Evolutionary conservation across 139 green algal species (phyloP).

Genomic region (Chlorella sp.): DNA sequence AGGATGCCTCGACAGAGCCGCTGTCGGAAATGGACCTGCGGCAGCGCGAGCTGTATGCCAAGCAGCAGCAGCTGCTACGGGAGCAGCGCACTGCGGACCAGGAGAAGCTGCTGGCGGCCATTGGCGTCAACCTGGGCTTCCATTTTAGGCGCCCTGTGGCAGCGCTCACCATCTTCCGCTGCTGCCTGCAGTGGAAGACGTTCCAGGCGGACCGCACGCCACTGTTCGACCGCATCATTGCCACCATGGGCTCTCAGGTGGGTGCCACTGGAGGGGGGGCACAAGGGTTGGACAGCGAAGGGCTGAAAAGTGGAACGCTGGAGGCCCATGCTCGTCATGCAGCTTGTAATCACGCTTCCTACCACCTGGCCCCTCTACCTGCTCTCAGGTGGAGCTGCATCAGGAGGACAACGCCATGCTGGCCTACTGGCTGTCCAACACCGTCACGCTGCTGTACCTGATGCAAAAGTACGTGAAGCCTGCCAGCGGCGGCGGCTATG

Average conservation of each 20-base stretch:
- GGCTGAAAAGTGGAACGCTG: too few species aligned
- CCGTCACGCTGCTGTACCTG: slow-evolving; percentile 94
- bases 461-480: slow-evolving; percentile 96
- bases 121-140: slow-evolving; percentile 84
- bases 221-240: slow-evolving; percentile 97
- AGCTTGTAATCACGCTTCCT: too few species aligned
- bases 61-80: slow-evolving; percentile 86
- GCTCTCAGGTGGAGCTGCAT: slow-evolving; percentile 80
- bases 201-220: slow-evolving; percentile 94
- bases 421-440: slow-evolving; percentile 97
- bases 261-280: too few species aligned
- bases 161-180: slow-evolving; percentile 92
- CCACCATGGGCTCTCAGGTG: slow-evolving; percentile 83
- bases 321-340: too few species aligned
- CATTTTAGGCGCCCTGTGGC: slow-evolving; percentile 85
- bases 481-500: slow-evolving; percentile 61
- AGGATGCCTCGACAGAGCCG: slow-evolving; percentile 18
- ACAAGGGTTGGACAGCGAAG: too few species aligned
- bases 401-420: slow-evolving; percentile 92
- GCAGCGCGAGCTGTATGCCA: slow-evolving; percentile 84
- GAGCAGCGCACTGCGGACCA: slow-evolving; percentile 90
- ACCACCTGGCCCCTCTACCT: too few species aligned
- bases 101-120: slow-evolving; percentile 81
- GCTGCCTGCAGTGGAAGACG: slow-evolving; percentile 88
- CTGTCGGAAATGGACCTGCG: slow-evolving; percentile 78